Evolutionary conservation across 306 rosid genomes (phyloP).

Genomic region (Vigna nakashimae): DNA sequence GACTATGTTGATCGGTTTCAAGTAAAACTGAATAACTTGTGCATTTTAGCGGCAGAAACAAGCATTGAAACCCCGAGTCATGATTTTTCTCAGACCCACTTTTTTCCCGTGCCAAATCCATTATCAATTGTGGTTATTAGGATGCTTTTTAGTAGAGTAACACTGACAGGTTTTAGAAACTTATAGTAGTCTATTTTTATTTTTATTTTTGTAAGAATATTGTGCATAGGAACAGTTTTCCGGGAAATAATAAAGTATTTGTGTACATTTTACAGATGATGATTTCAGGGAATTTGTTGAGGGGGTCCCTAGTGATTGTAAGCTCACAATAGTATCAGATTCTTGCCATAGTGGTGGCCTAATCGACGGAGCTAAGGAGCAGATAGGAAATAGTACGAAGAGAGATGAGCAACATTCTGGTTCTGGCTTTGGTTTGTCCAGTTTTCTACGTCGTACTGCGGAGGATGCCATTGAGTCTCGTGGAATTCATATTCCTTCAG

Average conservation of each 20-base stretch:
- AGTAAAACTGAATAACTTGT: not conserved
- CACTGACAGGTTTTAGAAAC: too few species aligned
- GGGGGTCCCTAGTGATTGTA: constrained; percentile 65
- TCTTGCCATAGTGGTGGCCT: constrained; percentile 98
- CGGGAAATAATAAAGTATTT: constrained; percentile 9
- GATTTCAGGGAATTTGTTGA: constrained; percentile 89
- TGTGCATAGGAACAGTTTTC: not conserved
- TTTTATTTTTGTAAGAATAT: not conserved
- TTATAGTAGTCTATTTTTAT: too few species aligned
- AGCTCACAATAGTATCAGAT: constrained; percentile 83
- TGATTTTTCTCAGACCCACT: too few species aligned
- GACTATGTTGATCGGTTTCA: constrained; percentile 1
- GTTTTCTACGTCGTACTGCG: constrained; percentile 60
- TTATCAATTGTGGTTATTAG: not conserved
- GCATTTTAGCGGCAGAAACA: not conserved
- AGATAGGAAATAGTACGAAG: constrained; percentile 87
- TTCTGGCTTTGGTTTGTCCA: constrained; percentile 62
- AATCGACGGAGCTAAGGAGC: constrained; percentile 75
- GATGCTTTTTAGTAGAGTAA: not conserved
- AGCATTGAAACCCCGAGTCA: not conserved
- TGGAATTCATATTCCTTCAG: constrained; percentile 73
- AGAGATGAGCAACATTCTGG: constrained; percentile 14
- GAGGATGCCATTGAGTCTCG: constrained; percentile 72
- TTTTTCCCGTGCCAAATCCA: not conserved
- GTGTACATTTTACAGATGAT: constrained; percentile 64